Base-by-base conservation (phyloP, 106 monocot genomes). In the Gastrodia elata region DNA sequence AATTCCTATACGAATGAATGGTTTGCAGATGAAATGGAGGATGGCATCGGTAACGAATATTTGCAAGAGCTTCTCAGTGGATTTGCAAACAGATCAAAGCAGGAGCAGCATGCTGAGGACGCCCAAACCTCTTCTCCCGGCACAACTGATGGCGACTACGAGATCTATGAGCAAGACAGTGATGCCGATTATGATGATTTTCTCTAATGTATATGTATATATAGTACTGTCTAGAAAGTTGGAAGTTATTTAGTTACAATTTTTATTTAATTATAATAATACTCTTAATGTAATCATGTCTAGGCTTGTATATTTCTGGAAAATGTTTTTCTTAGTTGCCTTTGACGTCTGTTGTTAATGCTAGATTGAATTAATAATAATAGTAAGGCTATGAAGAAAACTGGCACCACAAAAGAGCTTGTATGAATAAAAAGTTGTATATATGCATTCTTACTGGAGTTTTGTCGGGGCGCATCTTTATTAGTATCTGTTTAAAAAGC, bases 81-180 rank as follows among this genome's bases (percentile, higher is more conserved):
- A 38, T 67, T 67, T 38, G 13, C 67, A 35, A 6, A 8, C 6
- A 37, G 34, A n/a, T n/a, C 36, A 38, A 67, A 27, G 27, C 35
- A 5, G 38, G 67, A 37, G 34, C 67, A 67, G 1, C 6, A 15
- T 38, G 35, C 16, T 5, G 65, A 65, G 34, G 33, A 32, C 16
- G 26, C 10, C 14, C 8, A 24, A 14, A 34, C 34, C 6, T 9
- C 3, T 32, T n/a, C n/a, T n/a, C n/a, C n/a, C n/a, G 67, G 67
- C 2, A 37, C 67, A 67, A 38, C 37, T 38, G 67, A 67, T 37
- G 36, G 22, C 8, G 67, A 67, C 4, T 67, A 67, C 9, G 37
- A 67, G 67, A 67, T 67, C 35, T 67, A 67, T 20, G 67, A 67
- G 67, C 67, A 67, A 38, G 67, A 67, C 67, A 37, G 67, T 27